Evolutionary conservation across 495 filamentous ascomycete genomes (phyloP), one percentile per base, ranked within the genome.

Genomic region (Endocarpon pusillum): DNA sequence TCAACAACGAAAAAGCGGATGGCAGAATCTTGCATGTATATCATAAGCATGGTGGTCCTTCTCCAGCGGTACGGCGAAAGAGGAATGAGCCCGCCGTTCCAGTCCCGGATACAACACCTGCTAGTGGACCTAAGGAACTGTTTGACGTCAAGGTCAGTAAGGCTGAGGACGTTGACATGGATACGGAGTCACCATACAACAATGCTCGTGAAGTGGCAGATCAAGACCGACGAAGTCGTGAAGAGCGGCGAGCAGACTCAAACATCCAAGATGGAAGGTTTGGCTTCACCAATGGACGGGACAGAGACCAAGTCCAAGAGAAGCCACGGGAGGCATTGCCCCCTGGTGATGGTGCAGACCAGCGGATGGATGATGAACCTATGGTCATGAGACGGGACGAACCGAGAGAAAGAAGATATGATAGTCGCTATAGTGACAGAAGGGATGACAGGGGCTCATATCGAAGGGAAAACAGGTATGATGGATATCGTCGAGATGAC

Each of bases 391-490:
- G 28, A 31, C 18, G 46, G 2, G 50, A 56, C 28, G 38, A 46
- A 21, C 38, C 37, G 8, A 38, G 42, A 11, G 50, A 48, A 25
- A 46, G 45, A 28, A 48, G 54, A 27, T 47, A 50, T 18, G 49
- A 53, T 24, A 49, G 45, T 35, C 42, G 35, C 35, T 43, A 45
- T 3, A 27, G 33, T 25, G 30, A 34, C 2, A 37, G 39, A 31
- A 42, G 35, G 20, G 55, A 56, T 4, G 59, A 64, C 10, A 55
- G 58, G 14, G 59, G 57, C 36, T 59, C 61, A 37, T 53, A 55
- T n/a, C 52, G 55, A 17, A 17, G 28, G 12, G 28, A 31, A 15
- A 17, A 31, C 12, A 31, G 28, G 19, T 31, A 31, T 31, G 28
- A 17, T 4, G 28, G 28, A 5, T 31, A 31, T 31, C 28, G 28